These are phyloP conservation scores for Petrea volubilis DNA, from an alignment of 257 asterid genomes.

Conservation along the genomic window DNA sequence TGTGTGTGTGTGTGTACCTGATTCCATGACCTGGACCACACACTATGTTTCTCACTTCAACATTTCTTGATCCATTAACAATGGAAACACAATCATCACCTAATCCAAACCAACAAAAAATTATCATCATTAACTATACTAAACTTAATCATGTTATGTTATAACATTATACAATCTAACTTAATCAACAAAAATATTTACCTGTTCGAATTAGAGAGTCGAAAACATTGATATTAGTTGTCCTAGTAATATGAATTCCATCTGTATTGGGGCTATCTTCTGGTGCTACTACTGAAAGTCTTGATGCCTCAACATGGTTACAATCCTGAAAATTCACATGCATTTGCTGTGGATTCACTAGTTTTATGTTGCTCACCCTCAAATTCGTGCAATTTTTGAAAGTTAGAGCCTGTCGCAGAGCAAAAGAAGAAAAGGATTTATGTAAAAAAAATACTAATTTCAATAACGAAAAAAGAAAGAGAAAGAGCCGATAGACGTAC, in stretches of 20 bases:
- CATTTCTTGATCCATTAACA: slow-evolving; percentile 66
- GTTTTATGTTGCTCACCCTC: slow-evolving; percentile 43
- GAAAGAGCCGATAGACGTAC: slow-evolving; percentile 24
- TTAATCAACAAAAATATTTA: slow-evolving; percentile 2
- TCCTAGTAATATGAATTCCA: slow-evolving; percentile 61
- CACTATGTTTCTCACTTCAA: slow-evolving; percentile 49
- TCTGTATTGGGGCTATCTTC: slow-evolving; percentile 64
- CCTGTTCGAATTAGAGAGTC: slow-evolving; percentile 53
- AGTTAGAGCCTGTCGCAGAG: slow-evolving; percentile 58
- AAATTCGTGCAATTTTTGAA: slow-evolving; percentile 64
- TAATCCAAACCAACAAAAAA: slow-evolving; percentile 21
- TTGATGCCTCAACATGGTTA: slow-evolving; percentile 39
- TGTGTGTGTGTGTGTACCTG: slow-evolving; percentile 48
- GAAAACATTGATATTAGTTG: slow-evolving; percentile 37
- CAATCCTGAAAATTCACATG: slow-evolving; percentile 53
- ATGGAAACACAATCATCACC: slow-evolving; percentile 96
- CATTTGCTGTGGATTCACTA: slow-evolving; percentile 80
- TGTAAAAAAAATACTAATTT: neutral
- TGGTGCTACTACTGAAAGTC: slow-evolving; percentile 47
- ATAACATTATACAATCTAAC: neutral
- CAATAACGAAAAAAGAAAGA: neutral
- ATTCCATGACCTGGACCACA: slow-evolving; percentile 99
- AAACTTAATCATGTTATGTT: neutral
- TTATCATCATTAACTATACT: neutral
- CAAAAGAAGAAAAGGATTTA: neutral